Evolutionary conservation across 306 rosid species (phyloP), one percentile per base, ranked within the genome.

Genomic region (Cicer bijugum): DNA sequence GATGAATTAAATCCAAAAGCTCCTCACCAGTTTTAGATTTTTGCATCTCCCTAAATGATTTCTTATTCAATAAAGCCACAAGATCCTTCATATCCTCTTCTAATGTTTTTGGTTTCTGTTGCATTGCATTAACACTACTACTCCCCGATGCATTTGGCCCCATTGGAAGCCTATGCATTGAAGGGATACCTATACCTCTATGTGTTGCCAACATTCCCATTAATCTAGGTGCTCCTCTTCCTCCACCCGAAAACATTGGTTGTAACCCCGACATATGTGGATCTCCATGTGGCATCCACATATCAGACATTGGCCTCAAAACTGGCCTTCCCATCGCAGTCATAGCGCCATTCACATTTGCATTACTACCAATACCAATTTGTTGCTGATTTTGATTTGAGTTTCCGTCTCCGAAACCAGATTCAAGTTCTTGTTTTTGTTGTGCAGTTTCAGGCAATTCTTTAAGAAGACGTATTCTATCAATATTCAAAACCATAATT

Each of bases 41-140:
- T 78, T 95, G 96, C 88, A 82, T 6, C 85, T 95, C 97, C 84
- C 70, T 81, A 63, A 79, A 91, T 8, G 96, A 87, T 83, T 95
- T 95, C 93, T 95, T 91, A 76, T 78, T 95, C 86, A 91, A 56
- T 87, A 95, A 77, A 8, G 93, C 99, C 84, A 89, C 96, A 33
- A 91, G 86, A 76, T 91, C 96, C 86, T 91, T 94, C 89, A 88
- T 44, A 28, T 91, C 99, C 55, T 95, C 99, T 71, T 95, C 99
- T 37, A 88, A 84, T 38, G 89, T 83, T 78, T 80, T 87, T 4
- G 75, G 76, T 60, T 84, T 86, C 79, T 81, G 88, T 42, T 77
- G 47, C 82, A 86, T 84, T 28, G 81, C 72, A 84, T 72, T 87
- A 48, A 82, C 76, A 55, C 85, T 80, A 46, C 78, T 78, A 46